A percentile compares a stretch with the other conserved stretches of the same genome.
Evolutionary conservation across 371 early-diverging fungal genomes (phyloP).

Genomic region (Mucor velutinosus): DNA sequence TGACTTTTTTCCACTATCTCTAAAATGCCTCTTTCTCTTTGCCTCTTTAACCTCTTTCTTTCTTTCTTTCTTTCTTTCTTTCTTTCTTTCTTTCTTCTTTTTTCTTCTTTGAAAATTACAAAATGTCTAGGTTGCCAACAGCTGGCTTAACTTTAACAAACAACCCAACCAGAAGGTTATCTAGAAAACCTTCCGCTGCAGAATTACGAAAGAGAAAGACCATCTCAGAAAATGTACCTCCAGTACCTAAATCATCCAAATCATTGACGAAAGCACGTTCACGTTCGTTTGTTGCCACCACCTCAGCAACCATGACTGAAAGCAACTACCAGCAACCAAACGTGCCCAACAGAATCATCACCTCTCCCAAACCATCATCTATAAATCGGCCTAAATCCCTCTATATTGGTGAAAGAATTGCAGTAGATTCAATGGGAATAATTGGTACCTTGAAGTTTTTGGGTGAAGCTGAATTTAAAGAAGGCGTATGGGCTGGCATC

Average conservation of each 20-base stretch:
- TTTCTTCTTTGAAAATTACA: slow-evolving; percentile 9
- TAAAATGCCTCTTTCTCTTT: neutral
- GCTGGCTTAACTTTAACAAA: slow-evolving; percentile 7
- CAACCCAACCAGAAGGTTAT: slow-evolving; percentile 10
- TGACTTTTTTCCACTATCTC: neutral
- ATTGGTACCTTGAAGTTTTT: slow-evolving; percentile 76
- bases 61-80: neutral
- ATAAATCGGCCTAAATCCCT: slow-evolving; percentile 1
- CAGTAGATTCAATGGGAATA: slow-evolving; percentile 68
- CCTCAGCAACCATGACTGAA: neutral
- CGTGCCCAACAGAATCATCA: slow-evolving; percentile 5
- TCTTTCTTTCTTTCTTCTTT: neutral
- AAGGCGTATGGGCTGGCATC: slow-evolving; percentile 80
- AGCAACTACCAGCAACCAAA: slow-evolving; percentile 2
- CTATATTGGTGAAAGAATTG: slow-evolving; percentile 64
- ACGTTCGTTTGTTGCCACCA: slow-evolving; percentile 12
- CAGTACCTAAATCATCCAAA: slow-evolving; percentile 19
- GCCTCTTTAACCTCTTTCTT: neutral
- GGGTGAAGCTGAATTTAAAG: slow-evolving; percentile 72
- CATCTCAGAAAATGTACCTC: slow-evolving; percentile 20
- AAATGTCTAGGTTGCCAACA: slow-evolving; percentile 30
- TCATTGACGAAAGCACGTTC: slow-evolving; percentile 22
- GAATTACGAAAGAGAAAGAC: slow-evolving; percentile 29
- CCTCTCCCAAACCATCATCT: slow-evolving; percentile 5
- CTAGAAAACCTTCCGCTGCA: slow-evolving; percentile 18